Conservation (phyloP, 352 stramenopile genomes). For the Globisporangium emineosum region DNA sequence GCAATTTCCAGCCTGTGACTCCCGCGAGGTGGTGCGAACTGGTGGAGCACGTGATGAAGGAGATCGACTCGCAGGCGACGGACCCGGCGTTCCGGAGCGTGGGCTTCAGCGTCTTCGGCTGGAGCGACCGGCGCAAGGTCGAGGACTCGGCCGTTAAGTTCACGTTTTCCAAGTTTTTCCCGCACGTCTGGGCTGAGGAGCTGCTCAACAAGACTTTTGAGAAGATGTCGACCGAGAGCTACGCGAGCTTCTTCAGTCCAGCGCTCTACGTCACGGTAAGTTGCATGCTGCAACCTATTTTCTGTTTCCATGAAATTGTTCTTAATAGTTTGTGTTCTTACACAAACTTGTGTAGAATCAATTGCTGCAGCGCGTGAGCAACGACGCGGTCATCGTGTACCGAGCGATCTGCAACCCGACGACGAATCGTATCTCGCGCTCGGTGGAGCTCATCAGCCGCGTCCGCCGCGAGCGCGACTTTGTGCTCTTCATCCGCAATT, state of each 20-base stretch:
- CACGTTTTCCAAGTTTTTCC: conserved; percentile 48
- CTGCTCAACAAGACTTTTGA: conserved; percentile 43
- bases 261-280: conserved; percentile 40
- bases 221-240: conserved; percentile 37
- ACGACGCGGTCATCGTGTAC: conserved; percentile 51
- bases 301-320: neutral
- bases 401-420: conserved; percentile 45
- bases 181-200: conserved; percentile 37
- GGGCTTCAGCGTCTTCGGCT: conserved; percentile 43
- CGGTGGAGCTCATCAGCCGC: conserved; percentile 46
- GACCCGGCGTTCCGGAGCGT: conserved; percentile 30
- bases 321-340: neutral
- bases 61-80: conserved; percentile 27
- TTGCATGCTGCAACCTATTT: neutral
- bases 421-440: conserved; percentile 34
- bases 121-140: conserved; percentile 37
- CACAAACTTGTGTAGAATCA: conserved; percentile 34
- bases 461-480: conserved; percentile 40
- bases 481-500: conserved; percentile 40
- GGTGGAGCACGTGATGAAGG: conserved; percentile 28
- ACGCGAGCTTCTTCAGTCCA: conserved; percentile 49
- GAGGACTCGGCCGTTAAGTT: conserved; percentile 42
- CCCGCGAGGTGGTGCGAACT: conserved; percentile 34
- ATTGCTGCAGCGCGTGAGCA: conserved; percentile 39
- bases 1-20: conserved; percentile 29